phyloP scores from a whole-genome alignment of 805 yeast genomes.

The Teunomyces lycoperdinae region DNA sequence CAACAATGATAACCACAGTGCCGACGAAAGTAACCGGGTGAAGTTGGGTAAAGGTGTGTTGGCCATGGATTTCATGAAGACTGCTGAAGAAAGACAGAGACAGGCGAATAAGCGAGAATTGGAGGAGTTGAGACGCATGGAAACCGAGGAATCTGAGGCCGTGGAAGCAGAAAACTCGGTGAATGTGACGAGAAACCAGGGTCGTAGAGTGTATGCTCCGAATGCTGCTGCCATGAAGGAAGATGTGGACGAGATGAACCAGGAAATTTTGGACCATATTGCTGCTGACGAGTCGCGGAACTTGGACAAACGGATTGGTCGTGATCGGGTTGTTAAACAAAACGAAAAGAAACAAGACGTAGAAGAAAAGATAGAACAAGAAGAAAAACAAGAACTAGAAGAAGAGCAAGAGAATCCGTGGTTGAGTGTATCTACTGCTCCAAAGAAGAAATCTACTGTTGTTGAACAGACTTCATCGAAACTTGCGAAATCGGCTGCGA shows the following conservation, averaged over 20 bases:
- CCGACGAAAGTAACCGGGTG: slow-evolving; percentile 28
- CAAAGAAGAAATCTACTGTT: slow-evolving; percentile 27
- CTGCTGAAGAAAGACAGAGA: slow-evolving; percentile 72
- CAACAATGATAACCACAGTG: slow-evolving; percentile 33
- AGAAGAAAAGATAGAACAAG: slow-evolving; percentile 24
- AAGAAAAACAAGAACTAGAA: slow-evolving; percentile 17
- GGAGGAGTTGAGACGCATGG: slow-evolving; percentile 47
- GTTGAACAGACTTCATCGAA: slow-evolving; percentile 38
- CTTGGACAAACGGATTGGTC: slow-evolving; percentile 40
- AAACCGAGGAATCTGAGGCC: slow-evolving; percentile 43
- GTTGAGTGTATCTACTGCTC: slow-evolving; percentile 20
- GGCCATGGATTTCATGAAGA: slow-evolving; percentile 94
- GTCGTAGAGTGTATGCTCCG: slow-evolving; percentile 81
- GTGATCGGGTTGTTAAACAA: slow-evolving; percentile 11
- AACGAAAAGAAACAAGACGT: slow-evolving; percentile 1
- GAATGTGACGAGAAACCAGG: slow-evolving; percentile 58
- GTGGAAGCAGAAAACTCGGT: slow-evolving; percentile 39
- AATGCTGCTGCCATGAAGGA: slow-evolving; percentile 42
- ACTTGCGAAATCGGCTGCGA: slow-evolving; percentile 38
- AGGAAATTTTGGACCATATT: slow-evolving; percentile 41
- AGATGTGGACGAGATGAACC: slow-evolving; percentile 31
- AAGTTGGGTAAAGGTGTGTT: slow-evolving; percentile 83
- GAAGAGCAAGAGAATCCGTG: slow-evolving; percentile 33
- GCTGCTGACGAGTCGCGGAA: slow-evolving; percentile 50
- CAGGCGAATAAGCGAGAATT: slow-evolving; percentile 56